Base-by-base conservation (phyloP, 768 basidiomycete genomes). In the Exidia glandulosa region DNA sequence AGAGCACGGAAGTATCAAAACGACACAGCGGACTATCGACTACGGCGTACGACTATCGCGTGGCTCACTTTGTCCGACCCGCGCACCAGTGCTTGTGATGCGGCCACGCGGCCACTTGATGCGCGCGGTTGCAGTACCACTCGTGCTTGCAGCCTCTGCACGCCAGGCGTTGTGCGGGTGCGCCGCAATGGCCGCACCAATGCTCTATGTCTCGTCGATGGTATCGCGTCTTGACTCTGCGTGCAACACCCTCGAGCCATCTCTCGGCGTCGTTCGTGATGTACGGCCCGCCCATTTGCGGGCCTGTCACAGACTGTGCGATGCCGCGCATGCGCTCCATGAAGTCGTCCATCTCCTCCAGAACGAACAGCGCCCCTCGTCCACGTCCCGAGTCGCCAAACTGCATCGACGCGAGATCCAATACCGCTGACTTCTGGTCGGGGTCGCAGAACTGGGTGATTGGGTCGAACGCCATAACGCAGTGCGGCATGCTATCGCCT, bases 121-220 rank as follows among this genome's bases (percentile, higher is more conserved):
- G 66, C 10, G 57, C 64, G 14, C 31, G 45, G 32, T 64, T 55
- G 59, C 66, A 67, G 36, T 66, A 66, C 12, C 36, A 60, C 2
- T 41, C 62, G 3, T 55, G 19, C 30, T 50, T 29, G 45, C 65
- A 67, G 23, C 33, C 30, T 19, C 58, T 58, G 55, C 66, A 67
- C 37, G 60, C 59, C 27, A 54, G 27, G 4, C 50, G 37, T n/a
- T 34, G 13, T 2, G 45, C 61, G 10, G 59, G 45, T 2, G 56
- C 61, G 32, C 63, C 66, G 36, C 66, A 67, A 57, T 63, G 63
- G 3, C 60, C 62, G 37, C 65, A 68, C 67, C 67, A 68, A 2
- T 52, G 32, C 7, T 57, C 50, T 1, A 12, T 25, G 19, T 58
- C 16, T 25, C 50, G 48, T 1, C 41, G 61, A 2, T 63, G 62